Evolutionary conservation across 2,329 filamentous ascomycete species (phyloP).

Genomic region (Curvularia lunata): DNA sequence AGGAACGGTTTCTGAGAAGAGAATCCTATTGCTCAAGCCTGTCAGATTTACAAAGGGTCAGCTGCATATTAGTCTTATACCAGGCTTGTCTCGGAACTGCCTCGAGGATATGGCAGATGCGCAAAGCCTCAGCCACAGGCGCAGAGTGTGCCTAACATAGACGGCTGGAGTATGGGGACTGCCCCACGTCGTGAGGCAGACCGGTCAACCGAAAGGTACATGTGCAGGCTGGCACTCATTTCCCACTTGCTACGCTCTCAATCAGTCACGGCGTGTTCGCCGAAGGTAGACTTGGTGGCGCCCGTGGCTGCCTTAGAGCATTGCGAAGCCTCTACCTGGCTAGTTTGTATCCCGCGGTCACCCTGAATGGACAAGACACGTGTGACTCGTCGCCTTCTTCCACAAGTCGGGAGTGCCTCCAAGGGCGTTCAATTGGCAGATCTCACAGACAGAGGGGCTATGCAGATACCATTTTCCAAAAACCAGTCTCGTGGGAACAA

Average conservation of each 20-base stretch:
- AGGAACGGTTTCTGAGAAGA: neutral
- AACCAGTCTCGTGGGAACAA: neutral
- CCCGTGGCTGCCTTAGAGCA: conserved; percentile 4
- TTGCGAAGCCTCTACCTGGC: conserved; percentile 7
- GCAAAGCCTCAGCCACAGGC: conserved; percentile 30
- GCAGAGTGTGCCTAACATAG: conserved; percentile 2
- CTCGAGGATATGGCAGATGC: conserved; percentile 20
- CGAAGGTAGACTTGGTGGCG: conserved; percentile 19
- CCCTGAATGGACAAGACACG: neutral
- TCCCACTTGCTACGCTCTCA: conserved; percentile 3
- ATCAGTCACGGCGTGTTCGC: conserved; percentile 2
- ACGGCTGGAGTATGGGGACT: conserved; percentile 8
- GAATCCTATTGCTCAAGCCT: neutral
- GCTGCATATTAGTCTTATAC: conserved; percentile 6
- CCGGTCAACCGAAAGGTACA: conserved; percentile 23
- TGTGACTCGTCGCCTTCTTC: neutral
- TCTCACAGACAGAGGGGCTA: neutral
- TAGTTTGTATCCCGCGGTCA: neutral
- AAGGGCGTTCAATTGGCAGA: neutral
- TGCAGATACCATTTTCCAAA: neutral
- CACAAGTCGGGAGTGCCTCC: neutral
- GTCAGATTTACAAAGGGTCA: neutral
- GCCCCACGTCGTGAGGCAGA: conserved; percentile 13
- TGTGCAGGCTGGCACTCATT: conserved; percentile 5
- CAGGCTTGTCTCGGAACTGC: conserved; percentile 10